phyloP scores from a whole-genome alignment of 1,284 basidiomycete genomes.

The Apiotrichum porosum region DNA sequence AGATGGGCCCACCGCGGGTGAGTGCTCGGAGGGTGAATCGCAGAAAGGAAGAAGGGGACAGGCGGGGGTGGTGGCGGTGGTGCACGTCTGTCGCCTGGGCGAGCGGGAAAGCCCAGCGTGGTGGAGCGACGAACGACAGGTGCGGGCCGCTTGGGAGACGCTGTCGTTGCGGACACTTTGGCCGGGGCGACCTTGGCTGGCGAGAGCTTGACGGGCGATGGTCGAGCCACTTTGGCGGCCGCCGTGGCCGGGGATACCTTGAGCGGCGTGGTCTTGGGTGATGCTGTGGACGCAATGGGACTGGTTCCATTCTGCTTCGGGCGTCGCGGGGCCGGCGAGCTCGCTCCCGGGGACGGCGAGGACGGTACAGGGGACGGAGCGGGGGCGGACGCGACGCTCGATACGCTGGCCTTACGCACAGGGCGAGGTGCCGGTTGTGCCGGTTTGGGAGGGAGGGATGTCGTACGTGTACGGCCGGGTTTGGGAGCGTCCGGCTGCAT shows the following conservation, averaged over 20 bases:
- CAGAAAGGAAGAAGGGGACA: constrained; percentile 47
- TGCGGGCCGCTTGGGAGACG: neutral
- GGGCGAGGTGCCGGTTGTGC: no score
- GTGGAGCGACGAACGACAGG: constrained; percentile 6
- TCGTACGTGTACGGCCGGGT: constrained; percentile 7
- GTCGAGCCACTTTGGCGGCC: no score
- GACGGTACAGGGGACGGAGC: neutral
- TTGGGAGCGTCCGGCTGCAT: no score
- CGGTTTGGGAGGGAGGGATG: constrained; percentile 8
- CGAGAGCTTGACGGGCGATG: no score
- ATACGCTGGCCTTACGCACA: neutral
- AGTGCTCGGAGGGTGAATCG: constrained; percentile 41
- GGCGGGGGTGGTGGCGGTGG: neutral
- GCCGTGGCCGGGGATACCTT: no score
- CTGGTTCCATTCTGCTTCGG: no score
- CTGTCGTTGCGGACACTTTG: no score
- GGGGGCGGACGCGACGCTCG: neutral
- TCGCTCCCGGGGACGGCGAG: no score
- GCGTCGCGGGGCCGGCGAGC: no score
- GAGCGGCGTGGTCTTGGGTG: no score
- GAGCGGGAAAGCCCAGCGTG: constrained; percentile 8
- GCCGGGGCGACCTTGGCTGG: no score
- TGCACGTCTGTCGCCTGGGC: neutral
- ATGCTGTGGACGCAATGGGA: no score
- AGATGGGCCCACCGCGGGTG: constrained; percentile 41